A percentile compares a stretch with the other conserved stretches of the same genome.
phyloP scores from a whole-genome alignment of 805 yeast genomes.

The Sugiyamaella chiloensis region DNA sequence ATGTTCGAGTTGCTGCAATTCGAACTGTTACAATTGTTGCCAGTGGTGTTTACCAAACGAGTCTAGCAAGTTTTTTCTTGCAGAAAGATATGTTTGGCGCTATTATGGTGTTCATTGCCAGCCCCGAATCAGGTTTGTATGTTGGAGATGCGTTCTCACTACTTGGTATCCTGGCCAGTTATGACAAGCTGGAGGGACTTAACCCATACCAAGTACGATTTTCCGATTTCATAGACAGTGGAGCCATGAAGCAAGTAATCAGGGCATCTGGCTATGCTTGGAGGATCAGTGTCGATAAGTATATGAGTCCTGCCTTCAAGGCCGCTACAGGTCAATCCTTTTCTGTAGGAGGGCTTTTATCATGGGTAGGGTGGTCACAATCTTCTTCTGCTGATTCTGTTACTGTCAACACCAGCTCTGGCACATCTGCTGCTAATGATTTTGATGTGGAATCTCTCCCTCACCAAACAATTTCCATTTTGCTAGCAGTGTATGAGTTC shows the following conservation, averaged over 20 bases:
- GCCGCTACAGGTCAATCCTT: background rate
- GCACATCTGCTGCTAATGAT: background rate
- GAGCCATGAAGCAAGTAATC: conserved; percentile 33
- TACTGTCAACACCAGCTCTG: background rate
- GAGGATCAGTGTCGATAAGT: conserved; percentile 19
- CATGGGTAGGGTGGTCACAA: conserved; percentile 1
- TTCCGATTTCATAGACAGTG: conserved; percentile 39
- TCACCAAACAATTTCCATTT: conserved; percentile 21
- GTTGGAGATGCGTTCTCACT: conserved; percentile 36
- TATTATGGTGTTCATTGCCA: conserved; percentile 32
- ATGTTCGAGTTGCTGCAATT: conserved; percentile 28
- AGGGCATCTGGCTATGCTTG: conserved; percentile 29
- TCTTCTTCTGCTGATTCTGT: background rate
- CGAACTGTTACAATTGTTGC: conserved; percentile 31
- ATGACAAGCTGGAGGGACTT: conserved; percentile 36
- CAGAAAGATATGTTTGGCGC: conserved; percentile 38
- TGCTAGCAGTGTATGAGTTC: conserved; percentile 35
- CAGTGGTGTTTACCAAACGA: conserved; percentile 33
- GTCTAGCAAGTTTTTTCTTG: conserved; percentile 33
- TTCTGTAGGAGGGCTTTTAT: conserved; percentile 1
- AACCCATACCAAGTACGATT: conserved; percentile 37
- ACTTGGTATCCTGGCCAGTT: conserved; percentile 37
- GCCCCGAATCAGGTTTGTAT: conserved; percentile 23
- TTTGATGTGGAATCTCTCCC: conserved; percentile 15
- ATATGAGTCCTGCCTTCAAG: conserved; percentile 9